Conservation (phyloP, 148 eudicot species). For the Persicaria maculosa region DNA sequence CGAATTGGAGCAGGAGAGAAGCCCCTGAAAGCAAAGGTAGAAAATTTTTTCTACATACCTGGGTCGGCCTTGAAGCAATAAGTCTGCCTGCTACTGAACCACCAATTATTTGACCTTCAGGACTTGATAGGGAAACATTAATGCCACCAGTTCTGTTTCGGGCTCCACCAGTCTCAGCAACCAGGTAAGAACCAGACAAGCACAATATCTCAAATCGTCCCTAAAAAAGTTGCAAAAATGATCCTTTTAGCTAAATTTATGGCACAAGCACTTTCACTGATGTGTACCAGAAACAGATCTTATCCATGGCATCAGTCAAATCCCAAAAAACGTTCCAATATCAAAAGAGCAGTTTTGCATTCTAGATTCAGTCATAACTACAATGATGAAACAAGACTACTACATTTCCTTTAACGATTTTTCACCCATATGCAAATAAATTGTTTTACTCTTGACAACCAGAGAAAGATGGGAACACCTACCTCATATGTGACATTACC, state of each 20-base stretch:
- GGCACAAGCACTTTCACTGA: neutral
- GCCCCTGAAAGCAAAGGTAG: neutral
- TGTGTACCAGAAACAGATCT: no score
- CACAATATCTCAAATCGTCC: slow-evolving; percentile 68
- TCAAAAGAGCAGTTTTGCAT: no score
- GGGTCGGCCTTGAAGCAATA: slow-evolving; percentile 50
- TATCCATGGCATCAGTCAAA: no score
- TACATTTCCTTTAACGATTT: no score
- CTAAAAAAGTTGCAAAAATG: slow-evolving; percentile 20
- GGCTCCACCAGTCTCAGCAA: slow-evolving; percentile 35
- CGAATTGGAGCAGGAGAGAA: neutral
- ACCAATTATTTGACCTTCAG: slow-evolving; percentile 56
- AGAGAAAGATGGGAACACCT: neutral
- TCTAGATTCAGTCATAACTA: no score
- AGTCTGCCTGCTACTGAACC: slow-evolving; percentile 61
- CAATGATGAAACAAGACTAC: no score
- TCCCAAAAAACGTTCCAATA: no score
- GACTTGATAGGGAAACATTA: slow-evolving; percentile 48
- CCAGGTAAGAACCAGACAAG: slow-evolving; percentile 63
- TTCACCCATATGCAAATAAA: no score
- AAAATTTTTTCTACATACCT: slow-evolving; percentile 31
- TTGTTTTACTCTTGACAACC: no score
- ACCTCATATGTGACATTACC: slow-evolving; percentile 72
- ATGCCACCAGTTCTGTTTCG: slow-evolving; percentile 63
- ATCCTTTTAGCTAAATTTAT: neutral